Evolutionary conservation across 116 monocot genomes (phyloP).

Genomic region (Cymodocea nodosa): DNA sequence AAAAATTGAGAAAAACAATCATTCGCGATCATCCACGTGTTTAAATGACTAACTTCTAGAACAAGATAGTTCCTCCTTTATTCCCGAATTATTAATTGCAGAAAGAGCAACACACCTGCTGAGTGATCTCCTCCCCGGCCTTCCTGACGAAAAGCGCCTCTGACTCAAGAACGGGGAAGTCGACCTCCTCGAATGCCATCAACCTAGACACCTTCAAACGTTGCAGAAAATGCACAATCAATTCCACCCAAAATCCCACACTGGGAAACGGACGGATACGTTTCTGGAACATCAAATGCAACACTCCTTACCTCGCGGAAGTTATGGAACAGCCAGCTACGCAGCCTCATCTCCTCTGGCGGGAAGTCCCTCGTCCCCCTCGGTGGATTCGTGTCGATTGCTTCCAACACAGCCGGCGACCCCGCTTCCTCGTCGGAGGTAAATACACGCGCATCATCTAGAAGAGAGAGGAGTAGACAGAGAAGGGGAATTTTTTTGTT

Average conservation of each 20-base stretch:
- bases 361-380: constrained; percentile 90
- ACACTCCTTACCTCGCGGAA: constrained; percentile 61
- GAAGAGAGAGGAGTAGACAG: neutral
- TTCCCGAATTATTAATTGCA: no score
- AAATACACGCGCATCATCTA: constrained; percentile 16
- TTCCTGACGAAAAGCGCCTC: constrained; percentile 90
- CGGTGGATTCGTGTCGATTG: constrained; percentile 87
- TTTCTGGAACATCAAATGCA: neutral
- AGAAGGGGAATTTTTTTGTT: neutral
- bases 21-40: no score
- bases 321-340: constrained; percentile 85
- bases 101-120: constrained; percentile 39
- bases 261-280: neutral
- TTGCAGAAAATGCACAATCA: neutral
- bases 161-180: constrained; percentile 94
- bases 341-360: constrained; percentile 86
- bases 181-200: constrained; percentile 91
- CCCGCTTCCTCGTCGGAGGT: neutral
- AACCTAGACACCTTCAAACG: constrained; percentile 56
- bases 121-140: constrained; percentile 97
- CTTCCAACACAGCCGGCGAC: constrained; percentile 13
- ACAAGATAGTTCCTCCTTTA: no score
- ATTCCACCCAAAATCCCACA: neutral
- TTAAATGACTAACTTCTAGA: no score
- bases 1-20: no score